These are phyloP conservation scores for Euphorbia peplus DNA, from an alignment of 345 rosid genomes.

Conservation along the genomic window DNA sequence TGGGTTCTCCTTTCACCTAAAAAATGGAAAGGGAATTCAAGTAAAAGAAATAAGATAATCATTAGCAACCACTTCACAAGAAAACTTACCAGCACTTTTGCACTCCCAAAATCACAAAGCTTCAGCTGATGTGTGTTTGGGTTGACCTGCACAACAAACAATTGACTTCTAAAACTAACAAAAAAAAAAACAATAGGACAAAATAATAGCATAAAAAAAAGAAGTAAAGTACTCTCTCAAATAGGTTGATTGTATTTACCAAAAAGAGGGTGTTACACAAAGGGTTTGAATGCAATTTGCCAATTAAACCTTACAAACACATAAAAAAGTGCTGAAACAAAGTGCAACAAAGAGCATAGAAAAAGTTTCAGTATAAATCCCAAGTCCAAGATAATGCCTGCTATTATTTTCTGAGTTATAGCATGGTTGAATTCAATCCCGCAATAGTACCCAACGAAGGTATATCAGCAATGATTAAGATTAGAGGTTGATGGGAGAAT, in stretches of 20 bases:
- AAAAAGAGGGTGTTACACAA: neutral
- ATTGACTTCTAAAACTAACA: conserved; percentile 1
- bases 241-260: neutral
- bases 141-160: conserved; percentile 62
- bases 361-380: neutral
- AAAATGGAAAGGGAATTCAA: conserved; percentile 19
- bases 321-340: neutral
- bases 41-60: conserved; percentile 10
- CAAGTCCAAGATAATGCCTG: neutral
- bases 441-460: neutral
- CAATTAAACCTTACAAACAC: neutral
- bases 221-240: neutral
- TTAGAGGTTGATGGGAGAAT: no score
- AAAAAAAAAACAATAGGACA: neutral
- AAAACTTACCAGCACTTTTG: conserved; percentile 73
- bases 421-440: neutral
- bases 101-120: conserved; percentile 95
- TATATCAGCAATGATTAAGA: no score
- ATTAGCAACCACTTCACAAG: conserved; percentile 4
- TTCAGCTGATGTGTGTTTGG: conserved; percentile 86
- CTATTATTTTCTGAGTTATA: neutral
- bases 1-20: conserved; percentile 89
- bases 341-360: neutral
- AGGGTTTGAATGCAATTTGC: conserved; percentile 1
- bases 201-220: neutral